phyloP scores from a whole-genome alignment of 225 moss, liverwort and hornwort genomes.

The Straminergon stramineum region DNA sequence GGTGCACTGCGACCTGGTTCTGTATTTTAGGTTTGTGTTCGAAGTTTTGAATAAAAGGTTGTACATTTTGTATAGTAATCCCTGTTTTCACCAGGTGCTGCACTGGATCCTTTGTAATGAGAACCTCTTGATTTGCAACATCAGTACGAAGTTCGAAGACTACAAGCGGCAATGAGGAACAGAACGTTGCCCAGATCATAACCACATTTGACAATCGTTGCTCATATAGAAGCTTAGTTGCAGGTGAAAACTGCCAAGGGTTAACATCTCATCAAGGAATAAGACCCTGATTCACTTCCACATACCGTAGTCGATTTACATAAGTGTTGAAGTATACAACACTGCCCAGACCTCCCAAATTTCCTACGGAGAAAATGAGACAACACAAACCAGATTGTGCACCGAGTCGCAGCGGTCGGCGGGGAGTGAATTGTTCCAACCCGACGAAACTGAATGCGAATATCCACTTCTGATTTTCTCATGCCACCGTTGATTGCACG shows the following conservation, averaged over 20 bases:
- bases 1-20: not conserved
- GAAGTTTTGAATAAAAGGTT: conserved; percentile 3
- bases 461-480: not conserved
- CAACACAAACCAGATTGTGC: not conserved
- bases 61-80: conserved; percentile 32
- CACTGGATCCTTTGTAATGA: not conserved
- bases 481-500: not conserved
- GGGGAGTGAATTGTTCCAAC: not conserved
- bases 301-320: not conserved
- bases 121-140: not conserved
- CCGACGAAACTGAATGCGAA: not conserved
- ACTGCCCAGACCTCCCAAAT: not conserved
- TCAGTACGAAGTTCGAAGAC: not conserved
- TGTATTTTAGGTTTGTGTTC: not conserved
- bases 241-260: not conserved
- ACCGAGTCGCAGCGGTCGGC: not conserved
- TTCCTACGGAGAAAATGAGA: not conserved
- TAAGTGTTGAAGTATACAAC: not conserved
- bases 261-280: not conserved
- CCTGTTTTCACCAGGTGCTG: not conserved
- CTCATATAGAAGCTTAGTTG: not conserved
- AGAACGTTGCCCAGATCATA: not conserved
- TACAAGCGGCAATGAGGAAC: not conserved
- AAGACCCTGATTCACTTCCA: not conserved
- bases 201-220: not conserved